Evolutionary conservation across 2,329 filamentous ascomycete species (phyloP).

Genomic region (Xylariaceae sp.): DNA sequence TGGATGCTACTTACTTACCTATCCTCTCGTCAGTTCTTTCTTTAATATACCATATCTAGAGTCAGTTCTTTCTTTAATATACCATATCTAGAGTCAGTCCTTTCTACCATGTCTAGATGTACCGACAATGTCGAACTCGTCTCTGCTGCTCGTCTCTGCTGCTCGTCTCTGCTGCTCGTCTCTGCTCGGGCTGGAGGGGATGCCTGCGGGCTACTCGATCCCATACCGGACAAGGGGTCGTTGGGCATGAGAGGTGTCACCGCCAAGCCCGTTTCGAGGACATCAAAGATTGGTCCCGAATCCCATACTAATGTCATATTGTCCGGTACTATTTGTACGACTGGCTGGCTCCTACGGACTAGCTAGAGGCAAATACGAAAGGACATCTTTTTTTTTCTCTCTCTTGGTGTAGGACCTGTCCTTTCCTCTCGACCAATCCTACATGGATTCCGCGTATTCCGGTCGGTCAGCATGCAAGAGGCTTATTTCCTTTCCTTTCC

Average conservation of each 20-base stretch:
- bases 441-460: constrained; percentile 4
- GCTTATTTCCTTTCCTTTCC: not conserved
- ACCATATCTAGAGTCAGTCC: too few species aligned
- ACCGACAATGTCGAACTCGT: too few species aligned
- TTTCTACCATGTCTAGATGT: too few species aligned
- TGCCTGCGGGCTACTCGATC: not conserved
- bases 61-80: too few species aligned
- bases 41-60: too few species aligned
- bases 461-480: constrained; percentile 2
- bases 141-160: too few species aligned
- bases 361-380: constrained; percentile 15
- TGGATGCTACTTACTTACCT: too few species aligned
- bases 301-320: constrained; percentile 10
- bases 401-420: not conserved
- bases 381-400: not conserved
- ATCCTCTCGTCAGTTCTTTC: too few species aligned
- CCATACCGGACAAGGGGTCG: constrained; percentile 10
- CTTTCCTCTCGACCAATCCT: not conserved
- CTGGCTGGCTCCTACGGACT: not conserved
- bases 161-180: too few species aligned
- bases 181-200: not conserved
- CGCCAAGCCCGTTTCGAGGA: constrained; percentile 12
- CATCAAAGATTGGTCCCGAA: constrained; percentile 8
- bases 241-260: constrained; percentile 9
- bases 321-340: constrained; percentile 16